Conservation (phyloP, 352 stramenopile species). For the Globisporangium polare region DNA sequence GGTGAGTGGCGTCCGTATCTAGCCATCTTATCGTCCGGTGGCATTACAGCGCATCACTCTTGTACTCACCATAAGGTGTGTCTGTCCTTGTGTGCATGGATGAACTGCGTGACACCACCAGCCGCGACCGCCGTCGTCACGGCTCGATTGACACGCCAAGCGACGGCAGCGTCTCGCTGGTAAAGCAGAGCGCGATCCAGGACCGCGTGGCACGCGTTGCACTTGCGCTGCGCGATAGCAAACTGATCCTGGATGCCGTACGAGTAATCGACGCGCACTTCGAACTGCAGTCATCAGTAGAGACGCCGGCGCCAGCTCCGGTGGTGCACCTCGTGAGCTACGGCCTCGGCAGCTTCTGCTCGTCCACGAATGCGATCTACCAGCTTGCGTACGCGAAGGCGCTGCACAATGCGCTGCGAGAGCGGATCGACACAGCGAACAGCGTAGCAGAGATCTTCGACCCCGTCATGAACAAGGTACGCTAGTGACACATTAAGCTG, state of each 20-base stretch:
- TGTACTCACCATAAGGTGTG: background rate
- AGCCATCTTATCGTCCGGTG: background rate
- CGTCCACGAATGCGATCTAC: slow-evolving; percentile 68
- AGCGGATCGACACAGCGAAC: background rate
- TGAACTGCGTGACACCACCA: background rate
- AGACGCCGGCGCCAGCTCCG: background rate
- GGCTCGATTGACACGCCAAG: background rate
- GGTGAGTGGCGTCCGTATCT: background rate
- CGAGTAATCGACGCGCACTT: slow-evolving; percentile 28
- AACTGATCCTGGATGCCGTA: slow-evolving; percentile 27
- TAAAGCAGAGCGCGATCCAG: slow-evolving; percentile 27
- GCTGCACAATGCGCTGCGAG: slow-evolving; percentile 27
- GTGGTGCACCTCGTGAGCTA: slow-evolving; percentile 50
- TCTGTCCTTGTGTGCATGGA: background rate
- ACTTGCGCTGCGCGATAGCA: slow-evolving; percentile 23
- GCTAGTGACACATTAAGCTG: background rate
- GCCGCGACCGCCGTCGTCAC: slow-evolving; percentile 1
- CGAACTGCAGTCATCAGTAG: slow-evolving; percentile 4
- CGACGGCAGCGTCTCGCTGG: background rate
- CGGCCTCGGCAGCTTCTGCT: slow-evolving; percentile 71
- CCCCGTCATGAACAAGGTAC: slow-evolving; percentile 75
- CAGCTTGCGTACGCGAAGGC: slow-evolving; percentile 65
- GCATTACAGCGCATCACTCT: background rate
- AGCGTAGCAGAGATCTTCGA: slow-evolving; percentile 54
- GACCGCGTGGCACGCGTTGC: slow-evolving; percentile 35